Conservation (phyloP, 257 asterid species). For the Solanum arcanum region DNA sequence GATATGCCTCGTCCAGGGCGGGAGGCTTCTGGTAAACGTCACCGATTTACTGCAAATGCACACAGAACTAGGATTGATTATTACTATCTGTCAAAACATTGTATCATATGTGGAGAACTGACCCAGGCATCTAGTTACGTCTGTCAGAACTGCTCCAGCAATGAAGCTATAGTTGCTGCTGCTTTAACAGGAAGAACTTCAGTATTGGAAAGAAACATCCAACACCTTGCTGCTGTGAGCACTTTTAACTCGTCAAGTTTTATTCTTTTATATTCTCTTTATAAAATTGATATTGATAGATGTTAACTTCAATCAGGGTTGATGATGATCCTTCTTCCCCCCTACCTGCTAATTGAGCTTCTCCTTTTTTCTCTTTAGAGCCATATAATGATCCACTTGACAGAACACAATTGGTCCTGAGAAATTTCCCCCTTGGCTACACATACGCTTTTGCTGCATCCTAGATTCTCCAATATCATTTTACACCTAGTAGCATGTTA, state of each 20-base stretch:
- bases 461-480: not conserved
- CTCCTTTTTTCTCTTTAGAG: not conserved
- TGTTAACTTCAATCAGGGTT: not conserved
- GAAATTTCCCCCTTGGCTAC: not conserved
- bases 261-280: not conserved
- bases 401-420: not conserved
- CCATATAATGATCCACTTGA: not conserved
- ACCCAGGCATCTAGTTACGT: constrained; percentile 60
- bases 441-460: not conserved
- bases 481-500: not conserved
- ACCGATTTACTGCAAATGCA: constrained; percentile 25
- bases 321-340: not conserved
- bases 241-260: not conserved
- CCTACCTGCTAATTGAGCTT: not conserved
- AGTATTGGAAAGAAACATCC: constrained; percentile 68
- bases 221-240: constrained; percentile 87
- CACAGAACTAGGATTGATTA: constrained; percentile 68
- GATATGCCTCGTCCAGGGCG: constrained; percentile 83
- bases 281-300: not conserved
- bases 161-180: constrained; percentile 50
- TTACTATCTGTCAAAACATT: constrained; percentile 72
- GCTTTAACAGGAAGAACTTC: constrained; percentile 74
- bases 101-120: constrained; percentile 65
- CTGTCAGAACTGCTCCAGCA: constrained; percentile 47
- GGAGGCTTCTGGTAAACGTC: constrained; percentile 46